Base-by-base conservation (phyloP, 805 yeast species). In the Ogataea ganodermae region DNA sequence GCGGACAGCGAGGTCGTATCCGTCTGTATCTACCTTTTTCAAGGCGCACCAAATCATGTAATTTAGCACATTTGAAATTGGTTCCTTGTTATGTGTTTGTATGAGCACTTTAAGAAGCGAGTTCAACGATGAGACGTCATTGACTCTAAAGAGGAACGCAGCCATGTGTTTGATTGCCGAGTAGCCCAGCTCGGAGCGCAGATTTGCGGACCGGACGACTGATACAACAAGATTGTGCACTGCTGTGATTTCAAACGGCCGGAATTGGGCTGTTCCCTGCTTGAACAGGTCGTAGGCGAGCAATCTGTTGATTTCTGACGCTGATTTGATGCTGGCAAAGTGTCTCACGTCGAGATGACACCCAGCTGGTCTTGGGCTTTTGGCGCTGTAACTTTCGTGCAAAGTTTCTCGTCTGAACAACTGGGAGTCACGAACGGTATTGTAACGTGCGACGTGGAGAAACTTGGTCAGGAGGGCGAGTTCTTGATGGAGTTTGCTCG, bases 101-200 rank as follows among this genome's bases (percentile, higher is more conserved):
- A 18, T 27, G 24, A 38, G 23, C 22, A 26, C 9, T 14, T 38
- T 26, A 5, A 38, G 23, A 14, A 38, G 42, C 16, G 2, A 2
- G 10, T 26, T 38, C 16, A 38, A 14, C 2, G 20, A 20, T 6
- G 3, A n/a, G 20, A 38, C 14, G 17, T 38, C 42, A 5, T 18
- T n/a, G 9, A 10, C 17, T 14, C 30, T 6, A 17, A 13, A 38
- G 17, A 38, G 30, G 14, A 26, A 38, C 16, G 32, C 27, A 5
- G 31, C 42, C 42, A 38, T 27, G 24, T 38, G 42, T 38, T 26
- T 27, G 32, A 17, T 22, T 3, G 42, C 42, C 8, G 32, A 24
- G 17, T 16, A 8, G 23, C 10, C 10, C 9, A 38, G 32, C 13
- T 24, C 22, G 7, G 30, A 16, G 14, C 22, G 16, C 12, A 38